Percentiles rank a stretch among this genome's conserved stretches.
These are phyloP conservation scores for Candida coleopterorum DNA, from an alignment of 805 yeast genomes.

Conservation along the genomic window DNA sequence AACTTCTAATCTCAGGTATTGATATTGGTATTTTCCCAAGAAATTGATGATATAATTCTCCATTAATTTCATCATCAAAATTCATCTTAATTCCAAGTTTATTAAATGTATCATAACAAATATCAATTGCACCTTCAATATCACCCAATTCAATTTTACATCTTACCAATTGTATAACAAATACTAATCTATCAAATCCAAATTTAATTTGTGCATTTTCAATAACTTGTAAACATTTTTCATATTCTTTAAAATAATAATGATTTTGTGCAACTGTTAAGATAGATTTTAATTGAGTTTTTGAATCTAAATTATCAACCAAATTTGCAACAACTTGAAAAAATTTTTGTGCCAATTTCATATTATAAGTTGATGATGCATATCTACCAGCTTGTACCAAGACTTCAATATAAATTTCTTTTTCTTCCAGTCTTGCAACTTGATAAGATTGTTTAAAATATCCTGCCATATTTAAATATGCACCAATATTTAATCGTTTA, in stretches of 20 bases:
- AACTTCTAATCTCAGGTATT: constrained; percentile 30
- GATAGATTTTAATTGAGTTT: constrained; percentile 18
- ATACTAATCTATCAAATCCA: constrained; percentile 30
- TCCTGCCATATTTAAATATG: constrained; percentile 33
- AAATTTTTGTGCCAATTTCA: constrained; percentile 35
- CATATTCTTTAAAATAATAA: constrained; percentile 23
- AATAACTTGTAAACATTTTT: constrained; percentile 32
- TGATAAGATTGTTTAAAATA: constrained; percentile 35
- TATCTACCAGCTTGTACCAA: constrained; percentile 40
- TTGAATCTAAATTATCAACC: constrained; percentile 15
- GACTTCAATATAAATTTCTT: constrained; percentile 31
- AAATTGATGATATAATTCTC: constrained; percentile 16
- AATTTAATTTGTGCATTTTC: constrained; percentile 24
- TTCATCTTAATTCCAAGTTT: constrained; percentile 31
- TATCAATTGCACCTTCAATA: constrained; percentile 26
- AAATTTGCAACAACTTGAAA: constrained; percentile 32
- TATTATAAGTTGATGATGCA: constrained; percentile 42
- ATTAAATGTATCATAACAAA: constrained; percentile 31
- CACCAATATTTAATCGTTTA: constrained; percentile 13
- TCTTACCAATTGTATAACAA: constrained; percentile 33
- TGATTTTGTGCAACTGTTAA: constrained; percentile 31
- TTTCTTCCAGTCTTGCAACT: constrained; percentile 30
- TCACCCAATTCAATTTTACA: constrained; percentile 28
- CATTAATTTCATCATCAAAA: constrained; percentile 20
- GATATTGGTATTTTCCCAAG: constrained; percentile 33